Conservation (phyloP, 495 filamentous ascomycete genomes). For the Podospora appendiculata region DNA sequence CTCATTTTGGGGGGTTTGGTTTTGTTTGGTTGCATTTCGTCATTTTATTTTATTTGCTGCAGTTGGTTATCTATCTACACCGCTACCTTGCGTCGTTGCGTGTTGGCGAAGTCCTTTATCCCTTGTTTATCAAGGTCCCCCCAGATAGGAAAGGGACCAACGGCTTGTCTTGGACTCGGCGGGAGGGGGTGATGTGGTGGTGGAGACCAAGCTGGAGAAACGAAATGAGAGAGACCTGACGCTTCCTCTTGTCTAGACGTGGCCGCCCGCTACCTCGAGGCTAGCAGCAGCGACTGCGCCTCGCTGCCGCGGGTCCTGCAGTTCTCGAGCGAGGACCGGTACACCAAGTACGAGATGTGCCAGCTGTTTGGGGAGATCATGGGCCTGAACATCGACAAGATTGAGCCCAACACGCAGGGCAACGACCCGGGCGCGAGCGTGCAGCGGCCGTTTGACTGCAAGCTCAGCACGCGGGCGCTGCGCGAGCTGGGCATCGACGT, state of each 20-base stretch:
- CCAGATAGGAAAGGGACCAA: too few species aligned
- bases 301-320: slow-evolving; percentile 67
- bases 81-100: too few species aligned
- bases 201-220: not conserved
- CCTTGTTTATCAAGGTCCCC: too few species aligned
- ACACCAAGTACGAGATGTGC: slow-evolving; percentile 91
- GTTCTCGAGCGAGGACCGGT: slow-evolving; percentile 78
- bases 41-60: too few species aligned
- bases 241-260: slow-evolving; percentile 34
- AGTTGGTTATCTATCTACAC: too few species aligned
- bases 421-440: slow-evolving; percentile 69
- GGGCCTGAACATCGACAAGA: slow-evolving; percentile 62
- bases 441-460: slow-evolving; percentile 82
- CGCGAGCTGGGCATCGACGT: slow-evolving; percentile 72
- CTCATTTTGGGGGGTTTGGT: not conserved
- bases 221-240: not conserved
- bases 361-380: slow-evolving; percentile 72
- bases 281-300: slow-evolving; percentile 22
- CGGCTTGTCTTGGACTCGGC: too few species aligned
- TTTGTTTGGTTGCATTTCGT: too few species aligned
- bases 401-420: slow-evolving; percentile 64
- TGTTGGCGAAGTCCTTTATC: too few species aligned
- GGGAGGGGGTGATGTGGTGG: not conserved
- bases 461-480: slow-evolving; percentile 70
- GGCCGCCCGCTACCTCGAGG: slow-evolving; percentile 55